Evolutionary conservation across 768 basidiomycete genomes (phyloP), one percentile per base, ranked within the genome.

Genomic region (Russula ochroleuca): DNA sequence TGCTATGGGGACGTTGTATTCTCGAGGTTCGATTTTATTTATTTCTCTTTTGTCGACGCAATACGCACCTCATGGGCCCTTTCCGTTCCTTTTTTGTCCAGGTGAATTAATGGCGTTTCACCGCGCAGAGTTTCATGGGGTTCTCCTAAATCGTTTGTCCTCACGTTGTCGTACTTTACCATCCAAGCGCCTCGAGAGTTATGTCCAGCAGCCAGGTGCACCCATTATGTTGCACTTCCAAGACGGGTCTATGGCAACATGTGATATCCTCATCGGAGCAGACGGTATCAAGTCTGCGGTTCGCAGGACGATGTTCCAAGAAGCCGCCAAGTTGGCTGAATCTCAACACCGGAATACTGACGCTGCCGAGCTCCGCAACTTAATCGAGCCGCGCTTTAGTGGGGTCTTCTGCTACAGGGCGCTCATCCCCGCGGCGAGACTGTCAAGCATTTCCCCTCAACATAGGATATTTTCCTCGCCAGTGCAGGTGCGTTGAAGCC

Each of bases 211-310:
- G 37, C 57, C 60, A 5, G 52, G 43, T 13, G 70, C 75, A 11
- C 73, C 74, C 21, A 78, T 86, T 66, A 77, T 73, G 33, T 74
- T 90, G 62, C 69, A 75, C 23, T 90, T 90, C 70, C 75, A 81
- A 65, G 88, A 90, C 68, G 86, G 85, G 47, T 77, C 84, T 15
- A 78, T 74, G 10, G 77, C 83, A 5, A 75, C 77, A 25, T 88
- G 85, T 69, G 87, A 90, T 70, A 70, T 88, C 11, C 80, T 90
- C 48, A 73, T 88, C 57, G 87, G 86, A 41, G 86, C 85, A 17
- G 87, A 88, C 66, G 86, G 86, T 4, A 63, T 88, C 63, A 83
- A 83, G 73, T 87, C 85, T 37, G 77, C 75, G 61, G 81, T 75
- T 21, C 76, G 80, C 23, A 62, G 67, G 8, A 56, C 51, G 48